Evolutionary conservation across 2,329 filamentous ascomycete genomes (phyloP), one percentile per base, ranked within the genome.

Genomic region (Stagonosporopsis tanaceti): DNA sequence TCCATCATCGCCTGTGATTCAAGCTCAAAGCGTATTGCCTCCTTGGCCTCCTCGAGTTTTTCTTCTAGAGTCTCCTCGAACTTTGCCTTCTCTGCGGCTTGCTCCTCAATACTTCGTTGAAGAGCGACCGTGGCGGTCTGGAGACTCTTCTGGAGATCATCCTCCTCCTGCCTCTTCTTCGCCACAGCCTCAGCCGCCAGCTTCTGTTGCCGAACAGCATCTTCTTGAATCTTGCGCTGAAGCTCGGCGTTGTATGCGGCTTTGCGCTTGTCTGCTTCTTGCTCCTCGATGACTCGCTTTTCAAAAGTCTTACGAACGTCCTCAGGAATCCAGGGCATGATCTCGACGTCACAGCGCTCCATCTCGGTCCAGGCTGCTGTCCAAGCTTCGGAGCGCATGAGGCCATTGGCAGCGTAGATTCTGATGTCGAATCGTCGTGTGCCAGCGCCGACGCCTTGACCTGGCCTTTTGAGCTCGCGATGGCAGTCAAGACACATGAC

Each of bases 301-400:
- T 87, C 85, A 20, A 93, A 78, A 63, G 87, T 85, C 17, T 83
- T 82, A 51, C 87, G 82, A 12, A 89, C 71, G 1, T 81, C 77
- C 0, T 84, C 75, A 17, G 87, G 85, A 11, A 93, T 83, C 69
- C 89, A 85, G 3, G 95, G 90, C 67, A 91, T 87, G 50, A 99
- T 86, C 76, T 98, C 94, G 1, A 96, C 91, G 71, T 99, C 95
- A 0, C 98, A 92, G n/a, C 94, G 86, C 78, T 99, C 95, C 95
- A 99, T 99, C 77, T 98, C 94, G 66, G 87, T 90, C 94, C 94
- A 99, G 57, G 92, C 94, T 2, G 93, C 93, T 4, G 87, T 86
- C 95, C 95, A 99, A 0, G 95, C 94, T 0, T 92, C 92, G 5
- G 92, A 89, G 57, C 88, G 87, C 92, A 99, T 96, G 45, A 98